Conservation (phyloP, 768 basidiomycete genomes). For the Lentinula detonsa region DNA sequence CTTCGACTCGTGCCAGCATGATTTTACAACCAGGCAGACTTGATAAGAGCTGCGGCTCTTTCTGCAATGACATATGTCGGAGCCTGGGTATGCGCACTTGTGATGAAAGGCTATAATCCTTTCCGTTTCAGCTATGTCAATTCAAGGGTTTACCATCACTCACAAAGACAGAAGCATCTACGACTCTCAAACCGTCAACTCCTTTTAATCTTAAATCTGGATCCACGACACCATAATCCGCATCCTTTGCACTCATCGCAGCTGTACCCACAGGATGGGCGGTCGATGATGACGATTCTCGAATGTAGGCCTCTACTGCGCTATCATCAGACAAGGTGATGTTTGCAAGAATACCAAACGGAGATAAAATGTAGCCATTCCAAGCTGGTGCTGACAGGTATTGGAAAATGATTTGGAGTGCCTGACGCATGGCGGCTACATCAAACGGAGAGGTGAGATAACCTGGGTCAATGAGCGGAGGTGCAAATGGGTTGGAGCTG, state of each 20-base stretch:
- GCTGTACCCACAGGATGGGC: conserved; percentile 24
- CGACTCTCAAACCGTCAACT: conserved; percentile 24
- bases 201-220: conserved; percentile 28
- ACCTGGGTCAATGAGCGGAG: conserved; percentile 21
- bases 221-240: conserved; percentile 25
- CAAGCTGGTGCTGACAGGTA: conserved; percentile 22
- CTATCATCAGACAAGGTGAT: conserved; percentile 12
- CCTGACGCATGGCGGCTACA: conserved; percentile 20
- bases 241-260: conserved; percentile 21
- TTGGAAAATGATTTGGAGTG: conserved; percentile 16
- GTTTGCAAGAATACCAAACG: conserved; percentile 14
- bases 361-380: conserved; percentile 19
- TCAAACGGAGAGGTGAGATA: conserved; percentile 17
- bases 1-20: no score
- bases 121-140: neutral
- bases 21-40: conserved; percentile 6
- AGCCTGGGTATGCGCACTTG: conserved; percentile 21
- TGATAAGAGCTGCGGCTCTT: conserved; percentile 23
- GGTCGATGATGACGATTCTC: conserved; percentile 13
- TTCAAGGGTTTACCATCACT: conserved; percentile 3
- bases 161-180: conserved; percentile 32
- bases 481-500: conserved; percentile 18
- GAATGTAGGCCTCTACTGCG: conserved; percentile 17
- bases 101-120: conserved; percentile 17
- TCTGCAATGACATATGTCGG: conserved; percentile 23